Percentiles rank a stretch among this genome's conserved stretches.
Conservation (phyloP, 371 early-diverging fungal species). For the Mucor indicus region DNA sequence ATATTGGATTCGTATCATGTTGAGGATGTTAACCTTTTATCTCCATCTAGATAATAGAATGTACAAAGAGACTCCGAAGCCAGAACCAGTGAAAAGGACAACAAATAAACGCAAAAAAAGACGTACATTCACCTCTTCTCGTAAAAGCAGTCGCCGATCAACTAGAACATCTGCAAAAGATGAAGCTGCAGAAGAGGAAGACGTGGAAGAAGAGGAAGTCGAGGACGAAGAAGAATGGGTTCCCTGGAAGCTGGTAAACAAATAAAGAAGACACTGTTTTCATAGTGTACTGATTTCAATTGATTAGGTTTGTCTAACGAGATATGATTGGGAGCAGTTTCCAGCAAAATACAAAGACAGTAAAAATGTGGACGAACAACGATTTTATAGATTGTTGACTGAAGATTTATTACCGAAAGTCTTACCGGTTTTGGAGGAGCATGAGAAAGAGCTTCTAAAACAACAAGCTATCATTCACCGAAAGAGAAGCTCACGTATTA, state of each 20-base stretch:
- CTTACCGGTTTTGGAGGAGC: constrained; percentile 52
- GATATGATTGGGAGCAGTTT: constrained; percentile 61
- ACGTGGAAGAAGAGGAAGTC: constrained; percentile 27
- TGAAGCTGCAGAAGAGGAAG: background rate
- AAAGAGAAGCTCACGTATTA: constrained; percentile 67
- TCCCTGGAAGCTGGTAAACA: constrained; percentile 44
- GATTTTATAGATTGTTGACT: constrained; percentile 49
- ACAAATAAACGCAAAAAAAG: constrained; percentile 9
- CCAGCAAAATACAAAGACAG: constrained; percentile 52
- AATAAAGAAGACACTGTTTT: no score
- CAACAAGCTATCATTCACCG: constrained; percentile 58
- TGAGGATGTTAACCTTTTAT: background rate
- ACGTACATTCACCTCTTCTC: background rate
- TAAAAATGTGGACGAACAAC: constrained; percentile 54
- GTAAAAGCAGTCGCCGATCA: constrained; percentile 18
- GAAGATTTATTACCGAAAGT: constrained; percentile 61
- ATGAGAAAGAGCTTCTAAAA: constrained; percentile 47
- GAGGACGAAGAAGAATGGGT: constrained; percentile 36
- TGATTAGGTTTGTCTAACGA: constrained; percentile 52
- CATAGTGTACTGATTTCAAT: no score
- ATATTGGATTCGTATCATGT: background rate
- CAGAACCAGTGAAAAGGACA: constrained; percentile 24
- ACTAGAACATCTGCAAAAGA: background rate
- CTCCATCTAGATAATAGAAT: constrained; percentile 59
- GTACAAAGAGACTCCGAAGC: constrained; percentile 53